Base-by-base conservation (phyloP, 2,329 filamentous ascomycete genomes). In the Diaporthe vexans region DNA sequence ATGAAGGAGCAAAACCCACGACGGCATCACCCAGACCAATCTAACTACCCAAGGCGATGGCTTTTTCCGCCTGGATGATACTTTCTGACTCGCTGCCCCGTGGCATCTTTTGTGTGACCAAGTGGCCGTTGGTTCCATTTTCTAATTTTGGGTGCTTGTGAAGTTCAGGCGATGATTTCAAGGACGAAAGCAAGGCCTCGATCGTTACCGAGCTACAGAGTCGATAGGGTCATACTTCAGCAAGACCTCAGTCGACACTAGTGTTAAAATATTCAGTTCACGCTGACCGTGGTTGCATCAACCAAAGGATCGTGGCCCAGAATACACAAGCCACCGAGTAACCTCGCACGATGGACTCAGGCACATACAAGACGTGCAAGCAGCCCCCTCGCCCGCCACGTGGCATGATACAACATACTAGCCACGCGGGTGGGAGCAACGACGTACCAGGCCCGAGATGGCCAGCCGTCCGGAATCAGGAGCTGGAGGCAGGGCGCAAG, bases 341-440 rank as follows among this genome's bases (percentile, higher is more conserved):
- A 26, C 8, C 8, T 24, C 26, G 43, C 6, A 13, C 11, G 6
- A 19, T 24, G 48, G 21, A 37, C 6, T 24, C 11, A 10, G 35
- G 46, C 46, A 37, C 46, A 37, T 33, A 37, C n/a, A 19, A 35
- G 29, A 67, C 40, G 29, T 52, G 5, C 33, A 43, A 19, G 40
- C 29, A 63, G 21, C 37, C 29, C 63, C 21, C 24, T n/a, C 63
- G 15, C 4, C 52, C 63, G 63, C 63, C 63, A 68, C 63, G 63
- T 68, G 63, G 63, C 63, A 33, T 24, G 11, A 29, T 26, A 40
- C 29, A 21, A 21, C n/a, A 21, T 52, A 26, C 21, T 26, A 52
- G 46, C 63, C 63, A 67, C 63, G 63, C 26, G 13, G 46, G 11
- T 15, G 21, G 29, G 21, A 19, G 13, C 46, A 67, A n/a, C 46